A percentile compares a stretch with the other conserved stretches of the same genome.
Conservation (phyloP, 495 filamentous ascomycete species). For the Lasiosphaeriaceae sp. region DNA sequence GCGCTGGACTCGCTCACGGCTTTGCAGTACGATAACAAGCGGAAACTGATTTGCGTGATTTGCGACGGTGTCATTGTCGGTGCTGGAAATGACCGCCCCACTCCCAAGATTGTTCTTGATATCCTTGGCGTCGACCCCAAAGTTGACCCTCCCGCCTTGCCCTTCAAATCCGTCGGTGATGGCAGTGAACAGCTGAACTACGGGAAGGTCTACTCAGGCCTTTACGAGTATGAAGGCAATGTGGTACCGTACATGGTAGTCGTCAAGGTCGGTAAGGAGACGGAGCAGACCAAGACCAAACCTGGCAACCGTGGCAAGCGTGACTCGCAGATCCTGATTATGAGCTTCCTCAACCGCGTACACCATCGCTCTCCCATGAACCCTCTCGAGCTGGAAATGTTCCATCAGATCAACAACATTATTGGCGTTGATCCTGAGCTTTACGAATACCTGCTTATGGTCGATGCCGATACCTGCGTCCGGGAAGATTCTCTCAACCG, state of each 20-base stretch:
- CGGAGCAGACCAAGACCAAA: constrained; percentile 85
- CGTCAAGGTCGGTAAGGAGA: constrained; percentile 96
- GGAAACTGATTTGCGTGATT: constrained; percentile 88
- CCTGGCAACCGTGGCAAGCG: constrained; percentile 98
- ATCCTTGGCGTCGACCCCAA: constrained; percentile 97
- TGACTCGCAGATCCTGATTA: constrained; percentile 82
- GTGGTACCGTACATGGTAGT: constrained; percentile 95
- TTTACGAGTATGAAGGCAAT: constrained; percentile 96
- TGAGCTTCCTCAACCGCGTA: constrained; percentile 94
- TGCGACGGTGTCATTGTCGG: constrained; percentile 97
- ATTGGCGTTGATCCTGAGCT: constrained; percentile 97
- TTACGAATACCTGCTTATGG: constrained; percentile 96
- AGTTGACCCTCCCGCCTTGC: constrained; percentile 87
- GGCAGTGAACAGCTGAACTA: constrained; percentile 95
- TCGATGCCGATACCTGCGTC: constrained; percentile 96
- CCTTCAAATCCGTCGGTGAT: constrained; percentile 85
- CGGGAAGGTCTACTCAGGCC: constrained; percentile 95
- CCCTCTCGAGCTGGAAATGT: constrained; percentile 94
- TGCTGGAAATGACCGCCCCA: constrained; percentile 92
- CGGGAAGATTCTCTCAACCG: constrained; percentile 88
- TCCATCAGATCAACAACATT: constrained; percentile 98
- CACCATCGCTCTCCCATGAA: constrained; percentile 92
- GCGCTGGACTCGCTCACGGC: constrained; percentile 92
- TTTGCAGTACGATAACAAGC: constrained; percentile 94
- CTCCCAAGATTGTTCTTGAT: constrained; percentile 94